Conservation (phyloP, 306 rosid genomes). For the Castanea sativa region DNA sequence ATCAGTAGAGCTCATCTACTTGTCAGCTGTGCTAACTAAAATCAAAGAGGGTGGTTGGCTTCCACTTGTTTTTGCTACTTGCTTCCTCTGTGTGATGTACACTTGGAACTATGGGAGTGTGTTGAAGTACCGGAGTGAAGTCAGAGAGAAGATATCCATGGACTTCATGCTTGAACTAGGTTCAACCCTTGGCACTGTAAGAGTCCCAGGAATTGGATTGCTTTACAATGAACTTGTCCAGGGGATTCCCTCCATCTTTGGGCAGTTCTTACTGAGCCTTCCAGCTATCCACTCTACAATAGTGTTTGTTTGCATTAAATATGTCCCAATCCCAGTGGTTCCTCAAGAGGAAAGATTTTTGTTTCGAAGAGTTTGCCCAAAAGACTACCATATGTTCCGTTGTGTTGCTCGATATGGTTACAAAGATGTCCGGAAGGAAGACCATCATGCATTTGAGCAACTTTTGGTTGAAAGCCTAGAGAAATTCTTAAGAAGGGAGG, state of each 20-base stretch:
- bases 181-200: constrained; percentile 81
- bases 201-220: constrained; percentile 95
- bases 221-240: constrained; percentile 93
- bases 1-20: constrained; percentile 72
- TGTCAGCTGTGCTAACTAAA: constrained; percentile 81
- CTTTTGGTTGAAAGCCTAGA: constrained; percentile 87
- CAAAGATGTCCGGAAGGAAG: constrained; percentile 89
- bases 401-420: constrained; percentile 92
- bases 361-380: constrained; percentile 88
- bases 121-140: constrained; percentile 80
- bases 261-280: constrained; percentile 83
- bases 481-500: constrained; percentile 85
- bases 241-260: constrained; percentile 87
- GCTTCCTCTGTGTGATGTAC: constrained; percentile 91
- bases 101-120: constrained; percentile 98
- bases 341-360: constrained; percentile 94
- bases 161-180: constrained; percentile 86
- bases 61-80: constrained; percentile 78
- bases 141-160: constrained; percentile 76
- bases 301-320: constrained; percentile 91
- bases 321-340: constrained; percentile 89
- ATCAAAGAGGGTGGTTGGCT: constrained; percentile 87
- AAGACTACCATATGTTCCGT: constrained; percentile 93
- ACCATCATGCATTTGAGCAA: constrained; percentile 86
- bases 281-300: constrained; percentile 89